Percentiles rank a stretch among this genome's conserved stretches.
phyloP scores from a whole-genome alignment of 1,139 yeast genomes.

The Scheffersomyces quercinus region DNA sequence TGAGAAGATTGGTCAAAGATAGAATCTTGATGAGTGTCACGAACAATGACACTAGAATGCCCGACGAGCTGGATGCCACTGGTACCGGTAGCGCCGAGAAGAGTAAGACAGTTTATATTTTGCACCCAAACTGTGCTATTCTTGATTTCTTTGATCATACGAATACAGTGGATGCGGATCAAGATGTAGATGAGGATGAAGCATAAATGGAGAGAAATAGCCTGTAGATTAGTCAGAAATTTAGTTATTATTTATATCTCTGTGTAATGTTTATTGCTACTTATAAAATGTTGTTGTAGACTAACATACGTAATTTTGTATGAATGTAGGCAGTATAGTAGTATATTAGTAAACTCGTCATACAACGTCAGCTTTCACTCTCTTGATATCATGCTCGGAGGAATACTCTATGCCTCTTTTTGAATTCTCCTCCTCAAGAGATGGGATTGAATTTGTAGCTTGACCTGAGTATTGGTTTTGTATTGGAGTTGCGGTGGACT shows the following conservation, averaged over 20 bases:
- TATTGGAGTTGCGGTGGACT: background rate
- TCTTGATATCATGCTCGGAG: background rate
- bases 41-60: conserved; percentile 44
- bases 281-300: background rate
- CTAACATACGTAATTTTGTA: background rate
- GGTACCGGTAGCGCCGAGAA: conserved; percentile 10
- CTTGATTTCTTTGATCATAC: conserved; percentile 55
- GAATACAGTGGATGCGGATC: conserved; percentile 16
- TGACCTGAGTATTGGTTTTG: too few relatives aligned
- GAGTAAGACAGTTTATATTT: conserved; percentile 54
- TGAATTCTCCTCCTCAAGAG: background rate
- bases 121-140: conserved; percentile 89
- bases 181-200: conserved; percentile 10
- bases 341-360: background rate
- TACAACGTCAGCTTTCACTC: background rate
- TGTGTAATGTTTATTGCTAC: background rate
- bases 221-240: background rate
- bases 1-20: conserved; percentile 83
- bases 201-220: background rate
- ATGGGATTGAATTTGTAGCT: too few relatives aligned
- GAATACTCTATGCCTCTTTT: background rate
- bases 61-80: conserved; percentile 1
- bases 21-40: conserved; percentile 80
- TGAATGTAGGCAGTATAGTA: background rate
- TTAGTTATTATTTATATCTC: background rate